Percentiles rank a stretch among this genome's conserved stretches.
Conservation (phyloP, 768 basidiomycete genomes). For the Mycena polygramma region DNA sequence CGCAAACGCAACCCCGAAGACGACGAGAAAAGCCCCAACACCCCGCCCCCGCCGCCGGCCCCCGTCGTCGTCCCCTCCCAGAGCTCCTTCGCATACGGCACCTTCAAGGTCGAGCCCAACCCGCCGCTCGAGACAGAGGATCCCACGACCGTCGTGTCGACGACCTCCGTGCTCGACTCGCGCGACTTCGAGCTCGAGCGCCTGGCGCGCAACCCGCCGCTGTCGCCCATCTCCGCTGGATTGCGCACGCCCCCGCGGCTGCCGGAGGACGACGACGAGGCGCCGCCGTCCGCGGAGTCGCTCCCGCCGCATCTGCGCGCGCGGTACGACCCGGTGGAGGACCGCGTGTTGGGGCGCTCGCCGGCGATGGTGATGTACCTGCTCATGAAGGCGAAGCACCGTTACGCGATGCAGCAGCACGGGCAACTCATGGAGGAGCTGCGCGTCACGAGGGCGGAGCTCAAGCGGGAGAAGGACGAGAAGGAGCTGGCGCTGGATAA, state of each 20-base stretch:
- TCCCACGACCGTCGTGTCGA: conserved; percentile 51
- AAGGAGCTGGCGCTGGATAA: conserved; percentile 75
- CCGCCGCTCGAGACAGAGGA: conserved; percentile 56
- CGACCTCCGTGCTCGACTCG: conserved; percentile 44
- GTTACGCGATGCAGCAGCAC: conserved; percentile 77
- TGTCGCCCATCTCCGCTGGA: conserved; percentile 33
- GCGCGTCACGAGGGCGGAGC: conserved; percentile 64
- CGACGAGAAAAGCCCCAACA: conserved; percentile 41
- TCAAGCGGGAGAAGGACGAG: conserved; percentile 63
- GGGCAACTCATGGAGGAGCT: conserved; percentile 76
- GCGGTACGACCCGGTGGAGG: conserved; percentile 68
- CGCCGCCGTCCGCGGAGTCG: conserved; percentile 55
- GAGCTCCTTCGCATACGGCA: conserved; percentile 56
- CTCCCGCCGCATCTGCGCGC: conserved; percentile 68
- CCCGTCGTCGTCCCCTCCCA: conserved; percentile 36
- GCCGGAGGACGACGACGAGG: conserved; percentile 54
- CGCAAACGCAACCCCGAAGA: conserved; percentile 72
- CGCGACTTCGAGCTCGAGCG: conserved; percentile 32
- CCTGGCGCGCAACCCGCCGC: not conserved
- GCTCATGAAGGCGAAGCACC: conserved; percentile 82
- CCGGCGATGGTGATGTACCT: conserved; percentile 79
- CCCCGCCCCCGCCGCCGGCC: conserved; percentile 41
- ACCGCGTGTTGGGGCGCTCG: conserved; percentile 77
- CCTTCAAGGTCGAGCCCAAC: conserved; percentile 74
- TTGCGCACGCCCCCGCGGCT: conserved; percentile 37